A percentile compares a stretch with the other conserved stretches of the same genome.
Conservation (phyloP, 2,329 filamentous ascomycete species). For the Metarhizium sp. region DNA sequence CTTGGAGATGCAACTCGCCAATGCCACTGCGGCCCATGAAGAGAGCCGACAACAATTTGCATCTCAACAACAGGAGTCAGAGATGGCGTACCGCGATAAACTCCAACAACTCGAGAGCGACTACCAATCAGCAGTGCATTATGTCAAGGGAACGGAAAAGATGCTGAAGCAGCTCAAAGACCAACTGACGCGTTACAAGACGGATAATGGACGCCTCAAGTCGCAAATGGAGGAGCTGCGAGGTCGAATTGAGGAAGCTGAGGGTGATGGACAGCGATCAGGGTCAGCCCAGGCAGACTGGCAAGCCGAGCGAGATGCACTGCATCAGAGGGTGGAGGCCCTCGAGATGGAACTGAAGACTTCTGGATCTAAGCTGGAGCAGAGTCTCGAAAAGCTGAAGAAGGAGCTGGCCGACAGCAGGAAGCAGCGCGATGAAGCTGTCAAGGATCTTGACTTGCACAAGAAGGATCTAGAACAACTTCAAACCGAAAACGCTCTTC, state of each 20-base stretch:
- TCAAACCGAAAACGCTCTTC: constrained; percentile 67
- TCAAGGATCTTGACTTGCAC: constrained; percentile 47
- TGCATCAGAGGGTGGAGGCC: constrained; percentile 59
- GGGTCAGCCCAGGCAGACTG: constrained; percentile 47
- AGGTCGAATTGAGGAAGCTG: constrained; percentile 32
- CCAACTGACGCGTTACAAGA: constrained; percentile 86
- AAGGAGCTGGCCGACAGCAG: constrained; percentile 58
- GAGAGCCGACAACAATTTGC: constrained; percentile 74
- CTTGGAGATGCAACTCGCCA: constrained; percentile 78
- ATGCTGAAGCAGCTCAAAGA: constrained; percentile 99
- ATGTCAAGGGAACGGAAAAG: constrained; percentile 97
- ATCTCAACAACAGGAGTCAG: constrained; percentile 74
- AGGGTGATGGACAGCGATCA: constrained; percentile 20
- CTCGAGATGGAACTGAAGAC: constrained; percentile 60
- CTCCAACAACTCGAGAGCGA: constrained; percentile 90
- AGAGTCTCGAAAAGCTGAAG: constrained; percentile 58
- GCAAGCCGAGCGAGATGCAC: constrained; percentile 61
- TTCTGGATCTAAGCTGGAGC: constrained; percentile 60
- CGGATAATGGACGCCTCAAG: constrained; percentile 74
- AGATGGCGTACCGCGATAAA: constrained; percentile 83
- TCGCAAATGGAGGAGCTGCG: constrained; percentile 65
- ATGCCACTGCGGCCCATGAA: constrained; percentile 69
- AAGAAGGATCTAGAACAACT: constrained; percentile 69
- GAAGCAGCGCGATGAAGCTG: constrained; percentile 58
- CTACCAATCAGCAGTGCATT: constrained; percentile 95